phyloP scores from a whole-genome alignment of 2,329 filamentous ascomycete species.

The Pseudogymnoascus sp. region DNA sequence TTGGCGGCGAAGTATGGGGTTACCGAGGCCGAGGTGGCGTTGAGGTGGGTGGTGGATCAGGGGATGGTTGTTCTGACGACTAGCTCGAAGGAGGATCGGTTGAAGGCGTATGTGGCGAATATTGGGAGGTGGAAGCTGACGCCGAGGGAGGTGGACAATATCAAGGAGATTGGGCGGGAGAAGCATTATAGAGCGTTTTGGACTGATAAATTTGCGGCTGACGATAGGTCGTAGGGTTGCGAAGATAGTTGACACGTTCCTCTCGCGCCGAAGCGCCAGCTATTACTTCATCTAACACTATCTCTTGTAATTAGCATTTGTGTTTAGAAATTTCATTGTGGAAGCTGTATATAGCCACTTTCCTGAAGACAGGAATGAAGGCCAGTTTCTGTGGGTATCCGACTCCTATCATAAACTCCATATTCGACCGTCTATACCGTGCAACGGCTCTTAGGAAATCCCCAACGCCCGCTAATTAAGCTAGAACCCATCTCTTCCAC shows the following conservation, averaged over 20 bases:
- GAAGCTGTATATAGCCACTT: background rate
- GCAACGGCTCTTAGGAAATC: background rate
- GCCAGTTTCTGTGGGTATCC: background rate
- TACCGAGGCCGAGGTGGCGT: constrained; percentile 43
- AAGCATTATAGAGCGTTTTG: constrained; percentile 57
- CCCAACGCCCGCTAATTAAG: background rate
- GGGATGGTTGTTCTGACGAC: constrained; percentile 52
- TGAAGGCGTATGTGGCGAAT: constrained; percentile 46
- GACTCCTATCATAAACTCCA: background rate
- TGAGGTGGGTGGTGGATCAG: constrained; percentile 54
- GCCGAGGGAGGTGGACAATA: constrained; percentile 47
- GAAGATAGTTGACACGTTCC: background rate
- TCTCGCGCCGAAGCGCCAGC: background rate
- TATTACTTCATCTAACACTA: background rate
- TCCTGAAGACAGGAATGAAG: background rate
- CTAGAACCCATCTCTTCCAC: background rate
- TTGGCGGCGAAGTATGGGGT: constrained; percentile 52
- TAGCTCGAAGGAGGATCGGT: constrained; percentile 46
- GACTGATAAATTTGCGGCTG: constrained; percentile 40
- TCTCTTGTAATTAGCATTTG: background rate
- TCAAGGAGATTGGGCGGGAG: constrained; percentile 45
- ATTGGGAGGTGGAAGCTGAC: constrained; percentile 50
- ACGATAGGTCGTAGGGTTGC: constrained; percentile 37
- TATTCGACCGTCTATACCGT: background rate
- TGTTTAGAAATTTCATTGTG: background rate